Conservation (phyloP, 2,329 filamentous ascomycete species). For the Cladophialophora immunda region DNA sequence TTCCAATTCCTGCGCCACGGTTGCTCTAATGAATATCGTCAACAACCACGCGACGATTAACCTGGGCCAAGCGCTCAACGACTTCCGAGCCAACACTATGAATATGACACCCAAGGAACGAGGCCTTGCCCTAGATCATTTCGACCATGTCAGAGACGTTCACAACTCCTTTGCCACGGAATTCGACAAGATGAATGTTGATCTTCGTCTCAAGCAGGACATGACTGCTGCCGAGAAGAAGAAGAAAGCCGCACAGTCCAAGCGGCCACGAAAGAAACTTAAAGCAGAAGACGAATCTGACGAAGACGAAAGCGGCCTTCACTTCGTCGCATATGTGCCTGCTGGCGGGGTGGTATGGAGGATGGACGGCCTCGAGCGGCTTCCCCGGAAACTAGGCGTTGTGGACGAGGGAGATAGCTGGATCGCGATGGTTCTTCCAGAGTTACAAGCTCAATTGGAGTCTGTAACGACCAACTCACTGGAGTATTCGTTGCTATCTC, state of each 20-base stretch:
- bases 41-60: slow-evolving; percentile 77
- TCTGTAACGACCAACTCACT: slow-evolving; percentile 21
- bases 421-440: slow-evolving; percentile 35
- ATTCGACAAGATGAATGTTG: slow-evolving; percentile 43
- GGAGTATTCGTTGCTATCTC: slow-evolving; percentile 36
- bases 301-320: slow-evolving; percentile 72
- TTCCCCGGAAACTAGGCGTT: slow-evolving; percentile 72
- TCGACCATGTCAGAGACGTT: slow-evolving; percentile 77
- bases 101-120: slow-evolving; percentile 74
- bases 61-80: slow-evolving; percentile 73
- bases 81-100: slow-evolving; percentile 77
- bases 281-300: slow-evolving; percentile 55
- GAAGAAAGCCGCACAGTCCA: slow-evolving; percentile 43
- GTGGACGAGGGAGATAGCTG: slow-evolving; percentile 30
- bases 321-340: slow-evolving; percentile 90
- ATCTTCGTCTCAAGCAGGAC: slow-evolving; percentile 61
- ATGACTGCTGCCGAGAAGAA: slow-evolving; percentile 50
- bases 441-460: slow-evolving; percentile 26
- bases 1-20: slow-evolving; percentile 87
- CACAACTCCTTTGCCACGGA: slow-evolving; percentile 87
- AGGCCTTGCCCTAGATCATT: slow-evolving; percentile 77
- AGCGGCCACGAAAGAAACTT: slow-evolving; percentile 44
- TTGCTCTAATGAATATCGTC: slow-evolving; percentile 90
- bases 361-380: slow-evolving; percentile 79
- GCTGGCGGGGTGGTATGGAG: slow-evolving; percentile 81